Evolutionary conservation across 371 early-diverging fungal species (phyloP).

Genomic region (Dipsacomyces acuminosporus): DNA sequence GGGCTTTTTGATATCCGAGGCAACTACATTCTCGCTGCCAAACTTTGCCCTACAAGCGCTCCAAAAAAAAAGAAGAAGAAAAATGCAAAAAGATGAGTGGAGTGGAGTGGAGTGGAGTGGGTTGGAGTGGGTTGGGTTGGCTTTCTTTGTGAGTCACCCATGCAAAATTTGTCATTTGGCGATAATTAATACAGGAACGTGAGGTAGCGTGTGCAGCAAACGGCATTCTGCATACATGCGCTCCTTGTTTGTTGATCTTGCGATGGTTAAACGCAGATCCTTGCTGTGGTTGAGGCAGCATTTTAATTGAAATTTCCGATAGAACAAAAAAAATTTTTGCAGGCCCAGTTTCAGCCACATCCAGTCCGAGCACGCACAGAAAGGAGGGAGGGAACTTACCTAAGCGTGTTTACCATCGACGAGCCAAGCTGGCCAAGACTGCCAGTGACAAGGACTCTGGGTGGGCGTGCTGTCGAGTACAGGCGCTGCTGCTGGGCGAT

Average conservation of each 20-base stretch:
- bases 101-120: too few relatives aligned
- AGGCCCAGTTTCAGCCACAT: too few relatives aligned
- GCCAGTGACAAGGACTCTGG: slow-evolving; percentile 56
- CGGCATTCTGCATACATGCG: too few relatives aligned
- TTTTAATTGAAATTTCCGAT: too few relatives aligned
- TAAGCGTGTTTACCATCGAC: slow-evolving; percentile 52
- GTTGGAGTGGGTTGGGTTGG: too few relatives aligned
- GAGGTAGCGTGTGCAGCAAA: slow-evolving; percentile 5
- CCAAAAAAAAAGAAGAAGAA: neutral
- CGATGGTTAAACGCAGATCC: too few relatives aligned
- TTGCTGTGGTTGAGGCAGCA: too few relatives aligned
- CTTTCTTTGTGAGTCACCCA: too few relatives aligned
- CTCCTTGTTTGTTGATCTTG: too few relatives aligned
- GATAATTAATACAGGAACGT: slow-evolving; percentile 2
- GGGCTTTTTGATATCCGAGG: slow-evolving; percentile 57
- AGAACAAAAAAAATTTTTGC: too few relatives aligned
- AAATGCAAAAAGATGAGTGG: slow-evolving; percentile 2
- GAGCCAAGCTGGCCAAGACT: slow-evolving; percentile 58
- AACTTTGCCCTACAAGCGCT: slow-evolving; percentile 47
- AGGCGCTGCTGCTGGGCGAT: slow-evolving; percentile 17
- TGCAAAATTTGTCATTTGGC: neutral
- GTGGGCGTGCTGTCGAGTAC: slow-evolving; percentile 17
- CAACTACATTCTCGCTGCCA: slow-evolving; percentile 54
- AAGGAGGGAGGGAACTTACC: slow-evolving; percentile 25
- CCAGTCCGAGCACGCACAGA: too few relatives aligned